Base-by-base conservation (phyloP, 805 yeast species). In the Wickerhamiella domercqiae region DNA sequence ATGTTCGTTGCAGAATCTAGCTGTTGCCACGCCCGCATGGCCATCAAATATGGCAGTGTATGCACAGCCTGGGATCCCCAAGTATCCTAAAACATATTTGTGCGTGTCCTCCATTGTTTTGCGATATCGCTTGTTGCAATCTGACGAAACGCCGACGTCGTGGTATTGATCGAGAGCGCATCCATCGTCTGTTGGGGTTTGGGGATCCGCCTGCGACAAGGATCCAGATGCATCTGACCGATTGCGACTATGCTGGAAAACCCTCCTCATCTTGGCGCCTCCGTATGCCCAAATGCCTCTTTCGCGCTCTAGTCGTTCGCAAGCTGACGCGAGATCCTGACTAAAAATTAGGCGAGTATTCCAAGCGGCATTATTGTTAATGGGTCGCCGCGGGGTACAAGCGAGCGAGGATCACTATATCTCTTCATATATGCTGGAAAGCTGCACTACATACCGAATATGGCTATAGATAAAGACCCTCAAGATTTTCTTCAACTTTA, bases 101-200 rank as follows among this genome's bases (percentile, higher is more conserved):
- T 87, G 97, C 5, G 87, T 90, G 56, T 87, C 98, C 55, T 87
- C 98, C 98, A 87, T 87, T 21, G 84, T 73, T 36, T 78, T 73
- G 40, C 98, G 67, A 54, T 74, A 86, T 45, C 78, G 71, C 11
- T 72, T 58, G 57, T 90, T 90, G 45, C 76, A 74, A 56, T 83
- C 86, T 48, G 84, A 95, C n/a, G 93, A 73, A 6, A 87, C 93
- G 3, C 96, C 96, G 13, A 84, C 94, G 33, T 64, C 63, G 56
- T 82, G 87, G 2, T 17, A 30, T 21, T 30, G 13, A 16, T 30
- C 21, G n/a, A 13, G 21, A 84, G 37, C 24, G 37, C 22, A 16
- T 31, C 37, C 43, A 22, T 44, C 46, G 13, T 9, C 26, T 28
- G 34, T 35, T 16, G 41, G 38, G 19, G 42, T 6, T 7, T 13